phyloP scores from a whole-genome alignment of 2,329 filamentous ascomycete species.

The Stachybotrys chlorohalonatus region DNA sequence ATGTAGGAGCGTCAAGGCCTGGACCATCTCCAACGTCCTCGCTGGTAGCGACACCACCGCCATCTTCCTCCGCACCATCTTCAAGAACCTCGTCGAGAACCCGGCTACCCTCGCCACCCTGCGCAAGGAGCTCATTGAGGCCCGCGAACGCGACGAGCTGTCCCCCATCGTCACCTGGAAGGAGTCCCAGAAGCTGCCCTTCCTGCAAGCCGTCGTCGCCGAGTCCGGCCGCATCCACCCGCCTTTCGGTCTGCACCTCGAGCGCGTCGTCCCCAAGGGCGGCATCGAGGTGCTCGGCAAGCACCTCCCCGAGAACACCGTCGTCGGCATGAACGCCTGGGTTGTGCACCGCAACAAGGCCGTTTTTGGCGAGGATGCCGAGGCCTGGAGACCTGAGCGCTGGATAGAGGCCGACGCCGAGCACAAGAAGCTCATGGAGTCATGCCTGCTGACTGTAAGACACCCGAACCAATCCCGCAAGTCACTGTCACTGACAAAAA shows the following conservation, averaged over 20 bases:
- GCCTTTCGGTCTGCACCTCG: constrained; percentile 31
- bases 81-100: constrained; percentile 28
- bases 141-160: constrained; percentile 1
- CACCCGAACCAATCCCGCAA: neutral
- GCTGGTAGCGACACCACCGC: constrained; percentile 28
- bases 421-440: constrained; percentile 15
- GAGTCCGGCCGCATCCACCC: constrained; percentile 40
- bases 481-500: neutral
- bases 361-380: constrained; percentile 21
- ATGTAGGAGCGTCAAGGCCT: constrained; percentile 30
- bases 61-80: constrained; percentile 20
- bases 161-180: constrained; percentile 2
- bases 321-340: constrained; percentile 28
- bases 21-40: constrained; percentile 27
- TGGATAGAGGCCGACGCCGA: constrained; percentile 23
- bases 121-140: neutral
- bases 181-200: neutral
- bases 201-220: constrained; percentile 34
- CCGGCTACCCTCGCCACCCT: constrained; percentile 3
- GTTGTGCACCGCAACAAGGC: constrained; percentile 20
- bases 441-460: constrained; percentile 17
- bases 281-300: constrained; percentile 25
- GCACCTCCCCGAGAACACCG: constrained; percentile 19
- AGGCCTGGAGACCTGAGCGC: constrained; percentile 28
- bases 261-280: constrained; percentile 32